Evolutionary conservation across 805 yeast genomes (phyloP), one percentile per base, ranked within the genome.

Genomic region (Metschnikowia proteae): DNA sequence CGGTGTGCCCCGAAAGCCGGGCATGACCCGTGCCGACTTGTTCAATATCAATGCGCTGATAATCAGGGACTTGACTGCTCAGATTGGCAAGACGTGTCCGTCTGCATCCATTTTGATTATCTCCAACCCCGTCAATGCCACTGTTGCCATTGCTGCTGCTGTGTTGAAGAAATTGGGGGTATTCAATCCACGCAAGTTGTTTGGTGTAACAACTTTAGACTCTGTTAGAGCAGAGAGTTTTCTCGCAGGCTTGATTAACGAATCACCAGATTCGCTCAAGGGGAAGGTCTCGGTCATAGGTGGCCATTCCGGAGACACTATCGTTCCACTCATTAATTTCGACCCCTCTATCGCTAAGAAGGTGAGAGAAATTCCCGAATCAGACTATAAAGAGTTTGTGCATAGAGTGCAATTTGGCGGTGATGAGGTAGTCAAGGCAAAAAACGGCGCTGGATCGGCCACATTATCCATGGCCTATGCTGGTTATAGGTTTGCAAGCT

Each of bases 71-170:
- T 66, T 73, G 58, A 71, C 66, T 35, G 73, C 71, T 39, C 68
- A 68, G 51, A 64, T 70, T 36, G 78, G 64, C 13, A 62, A 58
- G 46, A 63, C 66, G 8, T 64, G 69, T 25, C 78, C 78, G 11
- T 62, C 68, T 43, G 77, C 77, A 3, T 62, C 76, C n/a, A 65
- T 73, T 36, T 67, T 73, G 57, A 73, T 73, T 47, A 73, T 73
- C 50, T 71, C 76, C 30, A 73, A 73, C 58, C 78, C 78, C 4
- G 78, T 73, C 45, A 73, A 73, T 50, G 66, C 78, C 39, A 73
- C 78, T 4, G 78, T 73, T 8, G 71, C 78, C 11, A 73, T 73
- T 60, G 78, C 76, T n/a, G 78, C 77, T 27, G 75, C 71, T 49
- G 76, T 73, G 25, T 69, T 73, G 63, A 72, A 72, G 62, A 71